Evolutionary conservation across 139 green algal species (phyloP), one percentile per base, ranked within the genome.

Genomic region (Micractinium conductrix): DNA sequence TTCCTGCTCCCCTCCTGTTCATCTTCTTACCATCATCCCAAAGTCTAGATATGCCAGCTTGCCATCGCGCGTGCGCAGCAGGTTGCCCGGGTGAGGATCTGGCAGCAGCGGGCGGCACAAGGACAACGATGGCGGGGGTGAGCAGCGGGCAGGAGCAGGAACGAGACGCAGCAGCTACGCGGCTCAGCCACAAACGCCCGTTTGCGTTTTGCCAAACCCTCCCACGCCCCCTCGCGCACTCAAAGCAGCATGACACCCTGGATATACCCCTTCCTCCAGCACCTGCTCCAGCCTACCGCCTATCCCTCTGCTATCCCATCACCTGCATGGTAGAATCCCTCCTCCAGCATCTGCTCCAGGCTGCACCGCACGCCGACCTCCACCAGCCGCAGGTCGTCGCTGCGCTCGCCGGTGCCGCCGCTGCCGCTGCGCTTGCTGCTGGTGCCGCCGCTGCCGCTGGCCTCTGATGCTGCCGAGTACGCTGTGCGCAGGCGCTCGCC

Each of bases 21-120:
- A n/a, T n/a, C n/a, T n/a, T n/a, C n/a, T n/a, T n/a, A n/a, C 93
- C 89, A 95, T 94, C 95, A 98, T 98, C 40, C 95, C 95, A 90
- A 98, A 98, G 86, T 98, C 95, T 1, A 93, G 81, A 80, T 93
- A 94, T 8, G 85, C 91, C 60, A 94, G 85, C 69, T 86, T 74
- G 63, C 90, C 90, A 35, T 86, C 83, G 7, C 43, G 30, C 63
- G 85, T 91, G 69, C 85, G 79, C 40, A 94, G 78, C 80, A 94
- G 82, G 58, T 93, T 94, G 50, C 93, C 95, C 1, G 92, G 93
- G 87, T 98, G 95, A 1, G 94, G 94, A 87, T 97, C 94, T 21
- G 93, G 91, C 10, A 24, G 42, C 4, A 45, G 45, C 30, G 53
- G 53, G 53, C 26, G 7, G 53, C 10, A 22, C 6, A 16, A n/a